A percentile compares a stretch with the other conserved stretches of the same genome.
Evolutionary conservation across 345 rosid species (phyloP).

Genomic region (Populus pruinosa): DNA sequence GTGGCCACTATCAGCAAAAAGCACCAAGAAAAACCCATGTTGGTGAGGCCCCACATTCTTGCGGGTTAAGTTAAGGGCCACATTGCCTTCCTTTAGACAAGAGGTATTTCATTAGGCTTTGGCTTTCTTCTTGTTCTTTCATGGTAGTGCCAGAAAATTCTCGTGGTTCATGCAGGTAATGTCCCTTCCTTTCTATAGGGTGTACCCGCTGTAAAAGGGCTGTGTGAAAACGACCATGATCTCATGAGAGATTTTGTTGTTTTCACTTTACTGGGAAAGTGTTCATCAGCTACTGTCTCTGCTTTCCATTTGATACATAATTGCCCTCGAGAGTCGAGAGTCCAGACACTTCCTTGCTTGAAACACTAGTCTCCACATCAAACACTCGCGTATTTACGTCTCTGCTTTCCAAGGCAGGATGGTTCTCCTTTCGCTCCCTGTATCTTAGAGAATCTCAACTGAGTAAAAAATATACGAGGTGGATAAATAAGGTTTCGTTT

Average conservation of each 20-base stretch:
- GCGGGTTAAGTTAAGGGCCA: neutral
- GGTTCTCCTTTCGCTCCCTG: no score
- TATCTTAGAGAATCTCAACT: no score
- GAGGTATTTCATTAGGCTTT: slow-evolving; percentile 11
- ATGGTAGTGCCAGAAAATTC: neutral
- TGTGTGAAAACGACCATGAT: neutral
- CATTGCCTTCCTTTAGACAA: neutral
- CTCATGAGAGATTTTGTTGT: slow-evolving; percentile 14
- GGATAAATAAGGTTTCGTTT: no score
- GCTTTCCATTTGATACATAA: neutral
- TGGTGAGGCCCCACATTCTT: neutral
- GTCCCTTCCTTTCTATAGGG: neutral
- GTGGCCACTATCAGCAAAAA: slow-evolving; percentile 12
- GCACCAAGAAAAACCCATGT: neutral
- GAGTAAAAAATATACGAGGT: no score
- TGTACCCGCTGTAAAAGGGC: neutral
- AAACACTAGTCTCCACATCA: no score
- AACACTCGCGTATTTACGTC: no score
- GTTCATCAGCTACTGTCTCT: neutral
- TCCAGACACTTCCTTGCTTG: neutral
- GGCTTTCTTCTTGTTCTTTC: slow-evolving; percentile 4
- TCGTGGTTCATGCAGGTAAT: neutral
- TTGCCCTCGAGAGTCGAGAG: neutral
- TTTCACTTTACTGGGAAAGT: neutral
- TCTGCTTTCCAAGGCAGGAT: no score